Evolutionary conservation across 2,329 filamentous ascomycete genomes (phyloP).

Genomic region (Zarea fungicola): DNA sequence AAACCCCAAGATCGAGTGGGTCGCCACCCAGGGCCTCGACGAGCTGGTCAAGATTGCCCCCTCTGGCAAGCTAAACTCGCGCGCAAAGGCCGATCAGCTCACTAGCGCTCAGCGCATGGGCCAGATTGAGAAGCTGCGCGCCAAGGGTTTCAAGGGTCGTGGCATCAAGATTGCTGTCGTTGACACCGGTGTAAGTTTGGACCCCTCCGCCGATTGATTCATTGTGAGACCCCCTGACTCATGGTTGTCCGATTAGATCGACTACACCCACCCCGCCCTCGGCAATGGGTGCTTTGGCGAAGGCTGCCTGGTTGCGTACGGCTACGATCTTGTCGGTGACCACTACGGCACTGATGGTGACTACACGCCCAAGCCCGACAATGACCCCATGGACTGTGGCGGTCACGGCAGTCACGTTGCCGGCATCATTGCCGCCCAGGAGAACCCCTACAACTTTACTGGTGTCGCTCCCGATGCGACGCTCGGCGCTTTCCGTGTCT

Average conservation of each 20-base stretch:
- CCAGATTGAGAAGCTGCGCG: conserved; percentile 48
- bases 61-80: not conserved
- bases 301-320: conserved; percentile 52
- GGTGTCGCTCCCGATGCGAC: conserved; percentile 53
- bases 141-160: conserved; percentile 42
- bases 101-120: conserved; percentile 50
- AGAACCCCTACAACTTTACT: conserved; percentile 47
- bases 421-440: conserved; percentile 57
- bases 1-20: conserved; percentile 40
- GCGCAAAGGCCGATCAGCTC: conserved; percentile 21
- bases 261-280: conserved; percentile 58
- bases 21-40: conserved; percentile 26
- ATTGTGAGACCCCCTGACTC: not conserved
- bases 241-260: conserved; percentile 35
- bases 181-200: conserved; percentile 49
- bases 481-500: conserved; percentile 52
- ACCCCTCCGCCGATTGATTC: accelerated
- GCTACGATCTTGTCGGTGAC: conserved; percentile 55
- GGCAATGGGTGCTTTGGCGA: conserved; percentile 56
- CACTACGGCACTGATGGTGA: conserved; percentile 37
- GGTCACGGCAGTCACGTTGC: conserved; percentile 60
- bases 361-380: conserved; percentile 30
- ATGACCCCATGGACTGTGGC: conserved; percentile 49
- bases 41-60: not conserved
- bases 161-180: conserved; percentile 50